A percentile compares a stretch with the other conserved stretches of the same genome.
Conservation (phyloP, 2,329 filamentous ascomycete species). For the Cladosporium cucumerinum region DNA sequence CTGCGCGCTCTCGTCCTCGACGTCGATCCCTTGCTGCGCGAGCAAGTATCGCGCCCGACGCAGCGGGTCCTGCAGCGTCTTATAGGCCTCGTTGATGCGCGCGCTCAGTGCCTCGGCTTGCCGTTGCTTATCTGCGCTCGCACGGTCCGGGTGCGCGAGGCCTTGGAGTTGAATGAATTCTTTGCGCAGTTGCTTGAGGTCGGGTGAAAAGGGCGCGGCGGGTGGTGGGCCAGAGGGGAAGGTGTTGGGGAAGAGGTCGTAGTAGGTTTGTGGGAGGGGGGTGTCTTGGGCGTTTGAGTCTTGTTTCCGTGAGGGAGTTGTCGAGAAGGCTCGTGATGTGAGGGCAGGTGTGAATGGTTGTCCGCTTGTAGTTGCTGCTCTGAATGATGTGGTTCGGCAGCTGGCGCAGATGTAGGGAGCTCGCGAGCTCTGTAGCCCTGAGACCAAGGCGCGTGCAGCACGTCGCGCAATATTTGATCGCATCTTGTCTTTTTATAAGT, state of each 20-base stretch:
- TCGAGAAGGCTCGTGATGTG: slow-evolving; percentile 16
- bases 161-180: slow-evolving; percentile 87
- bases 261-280: slow-evolving; percentile 57
- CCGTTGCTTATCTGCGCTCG: slow-evolving; percentile 47
- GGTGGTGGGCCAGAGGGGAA: slow-evolving; percentile 77
- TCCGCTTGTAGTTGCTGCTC: neutral
- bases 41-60: slow-evolving; percentile 86
- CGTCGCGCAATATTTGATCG: neutral
- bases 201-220: slow-evolving; percentile 68
- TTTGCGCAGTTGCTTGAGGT: slow-evolving; percentile 65
- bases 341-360: neutral
- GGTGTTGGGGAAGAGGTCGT: slow-evolving; percentile 81
- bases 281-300: slow-evolving; percentile 1
- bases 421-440: neutral
- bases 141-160: slow-evolving; percentile 69
- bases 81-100: slow-evolving; percentile 87
- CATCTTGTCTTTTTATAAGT: neutral
- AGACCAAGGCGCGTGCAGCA: neutral
- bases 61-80: slow-evolving; percentile 74
- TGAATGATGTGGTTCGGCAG: slow-evolving; percentile 16
- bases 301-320: slow-evolving; percentile 4
- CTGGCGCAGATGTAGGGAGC: slow-evolving; percentile 23
- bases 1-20: slow-evolving; percentile 73
- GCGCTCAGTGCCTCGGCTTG: slow-evolving; percentile 75
- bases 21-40: slow-evolving; percentile 66